Percentiles rank a stretch among this genome's conserved stretches.
Conservation (phyloP, 179 eudicot genomes). For the Vitellaria paradoxa region DNA sequence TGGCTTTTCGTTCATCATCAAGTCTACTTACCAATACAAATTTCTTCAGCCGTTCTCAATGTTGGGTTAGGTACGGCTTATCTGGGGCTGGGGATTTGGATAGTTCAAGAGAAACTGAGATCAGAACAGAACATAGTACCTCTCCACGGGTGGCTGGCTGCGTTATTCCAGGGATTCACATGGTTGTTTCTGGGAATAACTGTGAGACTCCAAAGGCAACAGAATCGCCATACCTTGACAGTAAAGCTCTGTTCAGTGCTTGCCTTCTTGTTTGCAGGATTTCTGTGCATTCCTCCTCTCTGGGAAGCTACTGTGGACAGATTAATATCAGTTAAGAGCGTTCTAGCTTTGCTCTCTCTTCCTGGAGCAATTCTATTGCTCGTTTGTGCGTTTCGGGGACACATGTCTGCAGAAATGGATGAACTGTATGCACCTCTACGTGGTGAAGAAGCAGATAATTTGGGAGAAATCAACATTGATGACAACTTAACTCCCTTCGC, state of each 20-base stretch:
- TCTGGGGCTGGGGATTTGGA: conserved; percentile 38
- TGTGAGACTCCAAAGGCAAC: conserved; percentile 21
- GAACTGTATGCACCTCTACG: conserved; percentile 17
- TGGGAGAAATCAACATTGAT: neutral
- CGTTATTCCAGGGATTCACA: conserved; percentile 33
- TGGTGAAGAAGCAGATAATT: conserved; percentile 7
- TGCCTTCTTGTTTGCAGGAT: conserved; percentile 31
- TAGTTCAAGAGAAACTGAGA: conserved; percentile 26
- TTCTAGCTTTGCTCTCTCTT: conserved; percentile 19
- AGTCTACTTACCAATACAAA: conserved; percentile 5
- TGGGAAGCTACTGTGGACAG: neutral
- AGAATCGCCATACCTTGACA: neutral
- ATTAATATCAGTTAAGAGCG: conserved; percentile 4
- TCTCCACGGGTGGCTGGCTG: conserved; percentile 35
- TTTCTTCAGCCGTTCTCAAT: conserved; percentile 35
- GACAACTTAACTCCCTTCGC: conserved; percentile 30
- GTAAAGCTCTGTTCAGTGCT: conserved; percentile 23
- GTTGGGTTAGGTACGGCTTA: conserved; percentile 41
- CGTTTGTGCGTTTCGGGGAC: conserved; percentile 12
- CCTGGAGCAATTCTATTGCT: conserved; percentile 22
- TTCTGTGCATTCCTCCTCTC: conserved; percentile 20
- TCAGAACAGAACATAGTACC: conserved; percentile 27
- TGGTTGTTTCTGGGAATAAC: conserved; percentile 37
- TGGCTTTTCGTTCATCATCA: conserved; percentile 8
- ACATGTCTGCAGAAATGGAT: neutral